These are phyloP conservation scores for Neonectria coccinea DNA, from an alignment of 2,329 filamentous ascomycete species.

Conservation along the genomic window DNA sequence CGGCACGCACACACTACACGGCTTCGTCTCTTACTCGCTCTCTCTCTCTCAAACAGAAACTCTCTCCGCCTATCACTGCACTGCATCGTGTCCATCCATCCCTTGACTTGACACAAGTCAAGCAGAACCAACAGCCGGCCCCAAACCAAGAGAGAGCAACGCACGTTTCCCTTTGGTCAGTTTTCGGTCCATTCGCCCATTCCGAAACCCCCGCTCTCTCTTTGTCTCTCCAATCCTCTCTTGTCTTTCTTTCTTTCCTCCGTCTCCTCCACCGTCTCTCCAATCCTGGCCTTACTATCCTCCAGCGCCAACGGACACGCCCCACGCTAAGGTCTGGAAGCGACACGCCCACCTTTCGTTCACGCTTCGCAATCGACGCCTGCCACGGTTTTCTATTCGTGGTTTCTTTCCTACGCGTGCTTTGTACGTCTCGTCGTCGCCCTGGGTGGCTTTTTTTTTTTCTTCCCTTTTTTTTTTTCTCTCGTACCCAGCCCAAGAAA, in stretches of 20 bases:
- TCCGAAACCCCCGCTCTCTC: slow-evolving; percentile 14
- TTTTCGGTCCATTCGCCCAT: slow-evolving; percentile 9
- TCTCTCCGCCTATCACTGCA: not conserved
- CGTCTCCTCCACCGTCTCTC: not conserved
- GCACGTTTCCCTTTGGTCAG: slow-evolving; percentile 13
- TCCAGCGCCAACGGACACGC: slow-evolving; percentile 1
- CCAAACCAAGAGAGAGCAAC: not conserved
- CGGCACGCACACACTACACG: slow-evolving; percentile 4
- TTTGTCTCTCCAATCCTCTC: slow-evolving; percentile 1
- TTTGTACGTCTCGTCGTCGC: too few relatives aligned
- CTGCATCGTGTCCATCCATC: slow-evolving; percentile 11
- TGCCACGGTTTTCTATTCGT: not conserved
- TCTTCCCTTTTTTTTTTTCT: too few relatives aligned
- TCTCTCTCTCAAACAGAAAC: too few relatives aligned
- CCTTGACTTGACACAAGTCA: slow-evolving; percentile 21
- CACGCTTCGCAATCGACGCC: slow-evolving; percentile 3
- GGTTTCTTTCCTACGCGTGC: too few relatives aligned
- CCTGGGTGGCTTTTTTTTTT: too few relatives aligned
- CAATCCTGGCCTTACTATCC: not conserved
- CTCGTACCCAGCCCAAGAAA: not conserved
- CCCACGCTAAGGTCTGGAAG: not conserved
- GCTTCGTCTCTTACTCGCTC: too few relatives aligned
- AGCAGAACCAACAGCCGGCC: slow-evolving; percentile 5
- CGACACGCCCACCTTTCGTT: slow-evolving; percentile 5
- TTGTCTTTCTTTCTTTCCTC: not conserved